A percentile compares a stretch with the other conserved stretches of the same genome.
Evolutionary conservation across 2,329 filamentous ascomycete genomes (phyloP).

Genomic region (Phaeosphaeriaceae sp.): DNA sequence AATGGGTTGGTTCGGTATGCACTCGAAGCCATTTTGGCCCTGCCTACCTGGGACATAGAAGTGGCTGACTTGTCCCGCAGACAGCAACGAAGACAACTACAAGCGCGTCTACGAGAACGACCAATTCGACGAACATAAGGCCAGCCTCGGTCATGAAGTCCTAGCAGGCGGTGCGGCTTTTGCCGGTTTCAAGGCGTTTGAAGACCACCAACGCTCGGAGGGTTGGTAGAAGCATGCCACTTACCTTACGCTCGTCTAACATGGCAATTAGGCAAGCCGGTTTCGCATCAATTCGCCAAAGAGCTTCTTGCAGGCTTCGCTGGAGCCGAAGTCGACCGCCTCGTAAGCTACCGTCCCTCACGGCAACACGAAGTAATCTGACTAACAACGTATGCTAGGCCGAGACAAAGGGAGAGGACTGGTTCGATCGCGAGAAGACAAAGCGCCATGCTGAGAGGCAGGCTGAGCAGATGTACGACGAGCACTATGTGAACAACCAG

Average conservation of each 20-base stretch:
- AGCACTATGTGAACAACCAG: slow-evolving; percentile 54
- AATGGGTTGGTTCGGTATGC: slow-evolving; percentile 56
- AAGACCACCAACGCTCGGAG: slow-evolving; percentile 74
- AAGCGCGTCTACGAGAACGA: slow-evolving; percentile 61
- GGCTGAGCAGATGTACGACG: slow-evolving; percentile 57
- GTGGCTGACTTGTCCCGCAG: slow-evolving; percentile 41
- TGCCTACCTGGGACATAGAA: background rate
- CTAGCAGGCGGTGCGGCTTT: slow-evolving; percentile 79
- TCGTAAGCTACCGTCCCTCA: background rate
- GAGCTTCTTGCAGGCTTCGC: slow-evolving; percentile 76
- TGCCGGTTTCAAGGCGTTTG: slow-evolving; percentile 79
- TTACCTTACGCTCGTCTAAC: slow-evolving; percentile 2
- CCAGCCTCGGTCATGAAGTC: slow-evolving; percentile 74
- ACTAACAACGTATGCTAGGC: slow-evolving; percentile 50
- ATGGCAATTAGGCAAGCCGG: slow-evolving; percentile 64
- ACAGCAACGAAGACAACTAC: slow-evolving; percentile 62
- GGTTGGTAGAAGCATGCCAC: slow-evolving; percentile 54
- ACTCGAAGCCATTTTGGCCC: background rate
- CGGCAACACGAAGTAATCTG: background rate
- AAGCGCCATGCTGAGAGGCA: slow-evolving; percentile 54
- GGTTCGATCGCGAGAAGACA: slow-evolving; percentile 56
- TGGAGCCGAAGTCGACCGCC: slow-evolving; percentile 67
- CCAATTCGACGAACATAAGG: slow-evolving; percentile 61
- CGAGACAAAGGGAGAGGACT: slow-evolving; percentile 62
- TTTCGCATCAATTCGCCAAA: slow-evolving; percentile 78